Conservation (phyloP, 768 basidiomycete genomes). For the Tulasnella sp. region DNA sequence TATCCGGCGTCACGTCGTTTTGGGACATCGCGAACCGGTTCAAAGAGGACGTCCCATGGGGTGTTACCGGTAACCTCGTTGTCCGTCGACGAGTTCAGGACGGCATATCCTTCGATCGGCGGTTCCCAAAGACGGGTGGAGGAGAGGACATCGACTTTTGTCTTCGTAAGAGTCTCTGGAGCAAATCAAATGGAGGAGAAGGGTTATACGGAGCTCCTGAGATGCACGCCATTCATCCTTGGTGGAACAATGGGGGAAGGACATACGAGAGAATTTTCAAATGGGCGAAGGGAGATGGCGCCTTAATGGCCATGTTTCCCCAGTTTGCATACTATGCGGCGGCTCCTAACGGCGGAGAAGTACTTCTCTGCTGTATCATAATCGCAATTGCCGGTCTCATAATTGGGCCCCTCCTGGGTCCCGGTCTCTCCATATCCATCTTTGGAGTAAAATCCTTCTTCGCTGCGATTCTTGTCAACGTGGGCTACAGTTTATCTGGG, state of each 20-base stretch:
- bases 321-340: conserved; percentile 52
- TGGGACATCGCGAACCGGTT: conserved; percentile 64
- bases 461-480: conserved; percentile 49
- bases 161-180: conserved; percentile 51
- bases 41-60: conserved; percentile 59
- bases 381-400: conserved; percentile 23
- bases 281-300: conserved; percentile 64
- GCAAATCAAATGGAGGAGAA: conserved; percentile 44
- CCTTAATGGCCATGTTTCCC: conserved; percentile 52
- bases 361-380: conserved; percentile 43
- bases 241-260: conserved; percentile 55
- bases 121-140: conserved; percentile 65
- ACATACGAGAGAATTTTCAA: conserved; percentile 59
- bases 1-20: conserved; percentile 63
- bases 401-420: conserved; percentile 15
- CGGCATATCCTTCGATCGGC: conserved; percentile 51
- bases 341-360: conserved; percentile 57
- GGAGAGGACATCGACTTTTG: conserved; percentile 68
- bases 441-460: conserved; percentile 40
- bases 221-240: conserved; percentile 60
- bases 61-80: conserved; percentile 64
- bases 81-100: conserved; percentile 53
- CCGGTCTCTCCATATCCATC: not conserved
- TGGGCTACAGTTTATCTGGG: conserved; percentile 55
- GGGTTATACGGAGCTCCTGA: conserved; percentile 56